Conservation (phyloP, 306 rosid genomes). For the Vigna trinervia region DNA sequence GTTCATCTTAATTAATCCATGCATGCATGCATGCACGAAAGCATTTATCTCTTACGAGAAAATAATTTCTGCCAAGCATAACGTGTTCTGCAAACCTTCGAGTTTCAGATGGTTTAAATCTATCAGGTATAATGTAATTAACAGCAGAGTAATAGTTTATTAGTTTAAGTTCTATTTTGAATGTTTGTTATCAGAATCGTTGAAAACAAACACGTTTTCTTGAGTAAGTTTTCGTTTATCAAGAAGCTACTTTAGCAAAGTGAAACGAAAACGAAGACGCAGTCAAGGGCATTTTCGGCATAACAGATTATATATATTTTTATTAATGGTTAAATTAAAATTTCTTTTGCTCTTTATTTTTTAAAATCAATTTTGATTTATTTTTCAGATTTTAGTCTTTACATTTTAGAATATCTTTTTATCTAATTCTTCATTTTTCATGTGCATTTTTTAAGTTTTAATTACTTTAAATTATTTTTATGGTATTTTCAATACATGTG, state of each 20-base stretch:
- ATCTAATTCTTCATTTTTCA: no score
- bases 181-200: constrained; percentile 10
- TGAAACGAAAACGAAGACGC: not conserved
- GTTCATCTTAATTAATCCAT: no score
- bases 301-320: not conserved
- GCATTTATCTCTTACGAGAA: not conserved
- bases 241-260: not conserved
- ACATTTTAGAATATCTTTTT: no score
- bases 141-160: not conserved
- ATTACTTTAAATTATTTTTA: not conserved
- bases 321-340: no score
- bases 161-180: not conserved
- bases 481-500: no score
- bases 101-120: constrained; percentile 10
- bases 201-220: not conserved
- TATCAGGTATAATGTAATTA: not conserved
- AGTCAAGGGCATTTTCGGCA: constrained; percentile 7
- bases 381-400: no score
- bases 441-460: not conserved
- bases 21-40: not conserved
- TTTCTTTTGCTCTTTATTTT: no score
- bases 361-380: no score
- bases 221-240: not conserved
- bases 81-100: not conserved
- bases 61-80: not conserved